Evolutionary conservation across 352 stramenopile genomes (phyloP), one percentile per base, ranked within the genome.

Genomic region (Plasmopara halstedii): DNA sequence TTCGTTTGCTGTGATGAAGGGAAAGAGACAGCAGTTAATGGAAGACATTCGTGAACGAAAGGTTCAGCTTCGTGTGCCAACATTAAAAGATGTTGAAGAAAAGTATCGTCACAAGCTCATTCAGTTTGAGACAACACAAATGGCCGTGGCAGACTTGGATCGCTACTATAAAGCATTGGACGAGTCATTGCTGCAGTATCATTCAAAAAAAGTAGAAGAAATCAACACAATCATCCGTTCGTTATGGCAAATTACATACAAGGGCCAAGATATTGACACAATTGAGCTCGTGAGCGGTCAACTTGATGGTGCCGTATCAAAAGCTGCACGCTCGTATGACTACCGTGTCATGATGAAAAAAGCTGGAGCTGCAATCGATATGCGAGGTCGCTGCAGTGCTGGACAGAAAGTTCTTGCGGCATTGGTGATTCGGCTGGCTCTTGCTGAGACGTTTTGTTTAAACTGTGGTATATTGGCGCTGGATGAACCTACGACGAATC

Each of bases 301-400:
- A 62, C 84, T 98, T 18, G 61, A 69, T 4, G 84, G 81, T 4
- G 51, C 62, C 4, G 60, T 61, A 3, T 61, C 71, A 17, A 83
- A 83, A 50, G 70, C 70, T 22, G 53, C 70, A 22, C 65, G 85
- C 5, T 96, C 77, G 14, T 99, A 99, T 67, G 98, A 99, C 58
- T 99, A 99, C 59, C 85, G 96, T 22, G 96, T 99, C 27, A 93
- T 99, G 7, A 99, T 99, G 97, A 94, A 87, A 36, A 99, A 99
- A 51, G 84, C 68, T 15, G 86, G 78, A 3, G 86, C 88, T 14
- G 61, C 94, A 26, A 88, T 99, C 46, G 96, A 99, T 46, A 99
- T 99, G 97, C 89, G 97, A 55, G 96, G 97, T 6, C 85, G 97
- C 11, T 99, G 97, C 58, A 98, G 90, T 59, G 97, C 97, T 0